Conservation (phyloP, 2,329 filamentous ascomycete species). For the Ascosphaera apis region DNA sequence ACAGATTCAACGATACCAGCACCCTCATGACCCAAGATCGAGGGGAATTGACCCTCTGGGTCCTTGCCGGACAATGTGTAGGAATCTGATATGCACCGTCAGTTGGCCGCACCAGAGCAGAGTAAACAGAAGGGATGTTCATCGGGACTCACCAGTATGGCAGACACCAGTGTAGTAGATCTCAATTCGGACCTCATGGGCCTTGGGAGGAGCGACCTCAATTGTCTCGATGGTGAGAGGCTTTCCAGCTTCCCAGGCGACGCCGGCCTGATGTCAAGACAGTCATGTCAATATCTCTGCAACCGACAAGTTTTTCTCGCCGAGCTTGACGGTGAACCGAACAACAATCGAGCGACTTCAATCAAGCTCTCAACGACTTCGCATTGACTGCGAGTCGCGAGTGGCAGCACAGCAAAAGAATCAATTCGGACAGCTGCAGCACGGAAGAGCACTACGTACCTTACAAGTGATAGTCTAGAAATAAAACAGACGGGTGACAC, state of each 20-base stretch:
- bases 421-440: background rate
- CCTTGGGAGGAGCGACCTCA: constrained; percentile 70
- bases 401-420: background rate
- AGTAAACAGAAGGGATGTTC: background rate
- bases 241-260: constrained; percentile 92
- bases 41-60: constrained; percentile 80
- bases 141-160: constrained; percentile 52
- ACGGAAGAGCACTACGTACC: constrained; percentile 16
- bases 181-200: constrained; percentile 89
- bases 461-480: constrained; percentile 78
- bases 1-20: constrained; percentile 83
- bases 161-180: constrained; percentile 97
- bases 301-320: background rate
- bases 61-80: constrained; percentile 94
- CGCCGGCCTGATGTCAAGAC: constrained; percentile 42
- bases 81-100: constrained; percentile 39
- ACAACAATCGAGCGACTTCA: background rate
- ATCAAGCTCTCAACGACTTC: background rate
- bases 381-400: constrained; percentile 3
- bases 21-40: constrained; percentile 75
- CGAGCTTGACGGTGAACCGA: background rate
- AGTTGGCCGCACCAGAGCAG: background rate
- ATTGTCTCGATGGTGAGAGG: constrained; percentile 74
- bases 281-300: background rate
- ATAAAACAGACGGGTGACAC: constrained; percentile 2